Conservation (phyloP, 352 stramenopile genomes). For the Aphanomyces stellatus region DNA sequence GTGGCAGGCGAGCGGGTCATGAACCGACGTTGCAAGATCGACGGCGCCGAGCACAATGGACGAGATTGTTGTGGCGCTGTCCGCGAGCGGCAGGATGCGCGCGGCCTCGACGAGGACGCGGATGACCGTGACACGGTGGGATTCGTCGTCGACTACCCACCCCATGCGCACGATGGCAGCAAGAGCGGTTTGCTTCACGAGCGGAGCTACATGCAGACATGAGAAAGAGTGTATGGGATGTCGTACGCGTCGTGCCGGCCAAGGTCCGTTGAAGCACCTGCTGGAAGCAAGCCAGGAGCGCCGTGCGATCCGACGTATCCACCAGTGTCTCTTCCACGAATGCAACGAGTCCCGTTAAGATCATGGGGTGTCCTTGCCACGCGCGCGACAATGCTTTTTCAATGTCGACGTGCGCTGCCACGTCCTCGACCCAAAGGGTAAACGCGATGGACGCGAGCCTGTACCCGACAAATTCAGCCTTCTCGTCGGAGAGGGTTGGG, state of each 20-base stretch:
- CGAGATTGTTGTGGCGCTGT: not conserved
- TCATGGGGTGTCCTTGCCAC: slow-evolving; percentile 2
- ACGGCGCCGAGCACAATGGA: not conserved
- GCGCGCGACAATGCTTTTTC: slow-evolving; percentile 8
- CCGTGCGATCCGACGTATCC: not conserved
- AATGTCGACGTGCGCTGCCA: not conserved
- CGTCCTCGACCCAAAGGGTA: not conserved
- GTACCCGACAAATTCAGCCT: slow-evolving; percentile 16
- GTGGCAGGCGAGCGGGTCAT: not conserved
- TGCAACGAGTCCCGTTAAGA: slow-evolving; percentile 1
- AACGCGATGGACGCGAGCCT: not conserved
- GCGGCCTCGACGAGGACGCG: not conserved
- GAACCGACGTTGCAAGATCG: not conserved
- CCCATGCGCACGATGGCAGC: not conserved
- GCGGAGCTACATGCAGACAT: not conserved
- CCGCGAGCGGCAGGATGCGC: slow-evolving; percentile 7
- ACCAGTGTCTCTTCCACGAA: slow-evolving; percentile 9
- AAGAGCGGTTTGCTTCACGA: not conserved
- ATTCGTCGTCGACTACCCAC: not conserved
- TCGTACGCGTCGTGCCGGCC: not conserved
- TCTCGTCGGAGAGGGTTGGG: not conserved
- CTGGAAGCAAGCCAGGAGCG: not conserved
- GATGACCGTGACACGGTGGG: not conserved
- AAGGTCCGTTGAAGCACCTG: not conserved
- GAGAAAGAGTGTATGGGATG: not conserved